Percentiles rank a stretch among this genome's conserved stretches.
These are phyloP conservation scores for Phlyctochytrium planicorne DNA, from an alignment of 192 early-diverging fungal species.

Conservation along the genomic window DNA sequence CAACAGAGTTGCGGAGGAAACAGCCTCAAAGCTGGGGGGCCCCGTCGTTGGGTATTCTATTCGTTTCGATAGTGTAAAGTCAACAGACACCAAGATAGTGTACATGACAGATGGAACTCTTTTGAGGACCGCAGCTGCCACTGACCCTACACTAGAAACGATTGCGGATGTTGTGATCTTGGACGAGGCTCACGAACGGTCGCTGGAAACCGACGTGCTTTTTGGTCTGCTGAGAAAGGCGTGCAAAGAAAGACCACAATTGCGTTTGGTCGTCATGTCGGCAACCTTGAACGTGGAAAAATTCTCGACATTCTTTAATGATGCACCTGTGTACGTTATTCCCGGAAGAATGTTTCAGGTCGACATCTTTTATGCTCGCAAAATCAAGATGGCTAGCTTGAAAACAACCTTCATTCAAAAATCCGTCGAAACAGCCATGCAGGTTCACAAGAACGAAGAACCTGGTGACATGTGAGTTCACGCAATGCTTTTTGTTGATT, in stretches of 20 bases:
- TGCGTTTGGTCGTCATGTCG: conserved; percentile 72
- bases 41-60: conserved; percentile 39
- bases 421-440: conserved; percentile 54
- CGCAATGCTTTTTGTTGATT: not conserved
- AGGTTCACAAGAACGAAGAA: conserved; percentile 56
- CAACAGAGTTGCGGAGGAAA: conserved; percentile 49
- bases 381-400: conserved; percentile 37
- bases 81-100: conserved; percentile 32
- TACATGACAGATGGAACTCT: conserved; percentile 62
- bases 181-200: conserved; percentile 64
- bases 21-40: conserved; percentile 19
- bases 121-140: conserved; percentile 22
- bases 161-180: conserved; percentile 42
- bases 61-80: conserved; percentile 46
- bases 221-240: conserved; percentile 49
- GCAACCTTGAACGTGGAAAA: conserved; percentile 80
- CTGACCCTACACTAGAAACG: not conserved
- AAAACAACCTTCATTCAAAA: conserved; percentile 35
- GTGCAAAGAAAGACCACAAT: conserved; percentile 17
- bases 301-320: conserved; percentile 79
- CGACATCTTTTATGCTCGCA: conserved; percentile 57
- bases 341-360: conserved; percentile 63
- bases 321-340: conserved; percentile 73
- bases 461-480: conserved; percentile 38
- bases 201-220: conserved; percentile 55